Evolutionary conservation across 768 basidiomycete genomes (phyloP).

Genomic region (Tricholoma flavovirens): DNA sequence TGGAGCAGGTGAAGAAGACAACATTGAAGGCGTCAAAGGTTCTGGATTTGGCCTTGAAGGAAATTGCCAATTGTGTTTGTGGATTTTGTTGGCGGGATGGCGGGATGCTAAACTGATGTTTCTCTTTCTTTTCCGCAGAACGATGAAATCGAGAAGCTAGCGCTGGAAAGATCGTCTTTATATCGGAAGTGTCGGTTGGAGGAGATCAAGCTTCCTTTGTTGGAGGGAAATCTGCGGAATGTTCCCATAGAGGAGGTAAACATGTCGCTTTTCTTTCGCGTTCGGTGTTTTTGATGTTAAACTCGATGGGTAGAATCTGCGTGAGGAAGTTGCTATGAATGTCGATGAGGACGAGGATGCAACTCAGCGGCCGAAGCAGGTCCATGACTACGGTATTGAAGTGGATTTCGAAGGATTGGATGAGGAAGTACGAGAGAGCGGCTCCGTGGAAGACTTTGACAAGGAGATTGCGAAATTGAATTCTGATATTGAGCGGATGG

Average conservation of each 20-base stretch:
- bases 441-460: slow-evolving; percentile 67
- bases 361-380: slow-evolving; percentile 64
- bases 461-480: slow-evolving; percentile 62
- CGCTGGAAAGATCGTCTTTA: slow-evolving; percentile 76
- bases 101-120: neutral
- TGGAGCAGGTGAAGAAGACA: slow-evolving; percentile 72
- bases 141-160: slow-evolving; percentile 87
- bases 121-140: slow-evolving; percentile 17
- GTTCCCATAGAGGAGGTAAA: slow-evolving; percentile 94
- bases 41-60: slow-evolving; percentile 85
- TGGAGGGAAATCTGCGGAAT: slow-evolving; percentile 69
- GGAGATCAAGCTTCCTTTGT: slow-evolving; percentile 79
- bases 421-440: slow-evolving; percentile 71
- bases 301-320: slow-evolving; percentile 51
- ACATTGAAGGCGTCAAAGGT: slow-evolving; percentile 65
- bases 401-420: slow-evolving; percentile 75
- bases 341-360: slow-evolving; percentile 85
- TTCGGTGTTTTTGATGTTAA: slow-evolving; percentile 4
- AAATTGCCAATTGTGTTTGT: slow-evolving; percentile 74
- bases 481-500: slow-evolving; percentile 86
- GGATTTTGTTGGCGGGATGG: neutral
- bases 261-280: neutral
- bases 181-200: slow-evolving; percentile 94
- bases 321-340: slow-evolving; percentile 87
- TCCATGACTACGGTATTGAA: slow-evolving; percentile 83